These are phyloP conservation scores for Wickerhamiella azymoides DNA, from an alignment of 805 yeast genomes.

Conservation along the genomic window DNA sequence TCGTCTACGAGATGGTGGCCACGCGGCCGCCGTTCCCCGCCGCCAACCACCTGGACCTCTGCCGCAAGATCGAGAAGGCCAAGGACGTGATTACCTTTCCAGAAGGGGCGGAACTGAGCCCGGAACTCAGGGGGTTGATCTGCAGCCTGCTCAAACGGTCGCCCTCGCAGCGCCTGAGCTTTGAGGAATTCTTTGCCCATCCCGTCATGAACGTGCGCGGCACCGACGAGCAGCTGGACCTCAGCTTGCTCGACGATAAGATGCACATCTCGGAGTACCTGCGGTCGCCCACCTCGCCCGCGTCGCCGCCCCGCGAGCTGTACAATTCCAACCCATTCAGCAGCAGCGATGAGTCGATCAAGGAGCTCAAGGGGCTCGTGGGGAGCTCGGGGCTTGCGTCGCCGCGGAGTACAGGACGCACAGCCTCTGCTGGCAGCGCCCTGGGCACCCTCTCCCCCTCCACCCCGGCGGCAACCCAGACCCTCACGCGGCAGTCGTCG, in stretches of 20 bases:
- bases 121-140: constrained; percentile 54
- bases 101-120: constrained; percentile 46
- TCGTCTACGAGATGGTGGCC: constrained; percentile 83
- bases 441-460: too few relatives aligned
- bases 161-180: constrained; percentile 79
- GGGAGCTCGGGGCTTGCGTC: not conserved
- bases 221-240: constrained; percentile 45
- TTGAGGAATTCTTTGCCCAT: constrained; percentile 72
- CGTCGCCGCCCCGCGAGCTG: not conserved
- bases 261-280: constrained; percentile 76
- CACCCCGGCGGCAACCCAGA: too few relatives aligned
- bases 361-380: not conserved
- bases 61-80: constrained; percentile 70
- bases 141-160: constrained; percentile 64
- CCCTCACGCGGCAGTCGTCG: not conserved
- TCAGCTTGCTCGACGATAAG: constrained; percentile 55
- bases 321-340: constrained; percentile 1
- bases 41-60: constrained; percentile 77
- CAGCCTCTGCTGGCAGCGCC: too few relatives aligned
- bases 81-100: constrained; percentile 74
- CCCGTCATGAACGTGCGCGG: constrained; percentile 29
- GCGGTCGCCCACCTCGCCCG: constrained; percentile 3
- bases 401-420: too few relatives aligned
- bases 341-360: not conserved
- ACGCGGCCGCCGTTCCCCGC: constrained; percentile 97